Conservation (phyloP, 331 rosid genomes). For the Acacia concinna region DNA sequence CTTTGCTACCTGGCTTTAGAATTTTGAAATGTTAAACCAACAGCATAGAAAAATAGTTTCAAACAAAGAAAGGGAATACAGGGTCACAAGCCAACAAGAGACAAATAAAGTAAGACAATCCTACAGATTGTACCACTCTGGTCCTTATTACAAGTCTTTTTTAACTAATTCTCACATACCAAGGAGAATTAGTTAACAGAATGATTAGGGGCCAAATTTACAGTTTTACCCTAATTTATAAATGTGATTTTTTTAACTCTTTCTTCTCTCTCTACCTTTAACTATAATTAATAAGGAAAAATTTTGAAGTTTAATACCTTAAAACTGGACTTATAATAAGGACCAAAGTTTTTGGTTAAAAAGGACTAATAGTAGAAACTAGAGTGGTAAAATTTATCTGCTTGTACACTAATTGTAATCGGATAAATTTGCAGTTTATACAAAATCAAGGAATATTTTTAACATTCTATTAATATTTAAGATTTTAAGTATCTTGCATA, state of each 20-base stretch:
- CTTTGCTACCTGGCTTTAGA: constrained; percentile 80
- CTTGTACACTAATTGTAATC: neutral
- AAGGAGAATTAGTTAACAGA: no score
- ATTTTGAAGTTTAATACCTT: no score
- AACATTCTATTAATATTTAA: neutral
- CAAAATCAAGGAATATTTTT: constrained; percentile 1
- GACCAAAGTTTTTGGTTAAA: no score
- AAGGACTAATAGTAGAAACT: no score
- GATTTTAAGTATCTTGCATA: constrained; percentile 8
- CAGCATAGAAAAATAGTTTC: constrained; percentile 22
- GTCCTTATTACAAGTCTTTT: no score
- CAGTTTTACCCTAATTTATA: no score
- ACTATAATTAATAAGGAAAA: no score
- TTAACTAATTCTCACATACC: no score
- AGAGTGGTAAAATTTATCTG: constrained; percentile 14
- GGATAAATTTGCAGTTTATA: constrained; percentile 18
- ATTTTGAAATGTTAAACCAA: constrained; percentile 39
- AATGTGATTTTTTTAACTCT: no score
- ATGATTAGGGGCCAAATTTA: no score
- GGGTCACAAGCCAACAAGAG: constrained; percentile 1
- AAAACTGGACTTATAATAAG: no score
- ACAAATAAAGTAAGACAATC: constrained; percentile 12
- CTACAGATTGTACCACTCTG: neutral
- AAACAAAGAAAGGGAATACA: constrained; percentile 26
- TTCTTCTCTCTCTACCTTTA: no score